These are phyloP conservation scores for Ophiostoma ips DNA, from an alignment of 2,329 filamentous ascomycete genomes.

Conservation along the genomic window DNA sequence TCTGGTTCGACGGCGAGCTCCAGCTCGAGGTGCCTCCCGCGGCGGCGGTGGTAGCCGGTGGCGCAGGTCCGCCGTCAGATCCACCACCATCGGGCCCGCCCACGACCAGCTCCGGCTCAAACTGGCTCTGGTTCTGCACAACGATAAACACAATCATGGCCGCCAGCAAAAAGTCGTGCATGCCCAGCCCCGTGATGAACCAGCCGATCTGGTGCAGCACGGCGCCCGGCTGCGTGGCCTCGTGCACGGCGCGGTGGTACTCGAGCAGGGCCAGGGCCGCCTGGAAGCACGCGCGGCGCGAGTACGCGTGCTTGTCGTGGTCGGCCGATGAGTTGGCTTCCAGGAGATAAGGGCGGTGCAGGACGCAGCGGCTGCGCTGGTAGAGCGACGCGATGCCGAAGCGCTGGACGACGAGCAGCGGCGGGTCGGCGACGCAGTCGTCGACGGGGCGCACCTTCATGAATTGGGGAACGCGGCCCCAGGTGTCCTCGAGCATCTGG, in stretches of 20 bases:
- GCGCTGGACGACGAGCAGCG: constrained; percentile 34
- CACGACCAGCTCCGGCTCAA: constrained; percentile 11
- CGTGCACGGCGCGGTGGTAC: constrained; percentile 33
- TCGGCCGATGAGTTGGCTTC: constrained; percentile 25
- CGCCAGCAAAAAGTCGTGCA: constrained; percentile 48
- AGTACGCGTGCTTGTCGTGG: constrained; percentile 32
- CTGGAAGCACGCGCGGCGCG: constrained; percentile 35
- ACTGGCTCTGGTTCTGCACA: constrained; percentile 26
- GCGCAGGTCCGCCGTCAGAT: no score
- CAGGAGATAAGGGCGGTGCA: constrained; percentile 39
- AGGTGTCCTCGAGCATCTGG: constrained; percentile 29
- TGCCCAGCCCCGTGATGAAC: constrained; percentile 42
- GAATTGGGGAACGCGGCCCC: constrained; percentile 31
- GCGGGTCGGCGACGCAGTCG: constrained; percentile 34
- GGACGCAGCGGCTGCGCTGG: constrained; percentile 40
- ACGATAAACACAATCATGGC: constrained; percentile 46
- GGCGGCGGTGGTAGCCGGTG: no score
- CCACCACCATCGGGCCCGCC: not conserved
- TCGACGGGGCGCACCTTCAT: constrained; percentile 35
- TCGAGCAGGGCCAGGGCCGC: constrained; percentile 33
- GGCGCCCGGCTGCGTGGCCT: constrained; percentile 37
- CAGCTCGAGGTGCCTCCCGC: no score
- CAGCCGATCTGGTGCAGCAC: constrained; percentile 37
- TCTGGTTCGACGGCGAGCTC: not conserved
- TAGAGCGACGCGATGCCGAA: constrained; percentile 38